Evolutionary conservation across 371 early-diverging fungal species (phyloP).

Genomic region (Mortierella sp.): DNA sequence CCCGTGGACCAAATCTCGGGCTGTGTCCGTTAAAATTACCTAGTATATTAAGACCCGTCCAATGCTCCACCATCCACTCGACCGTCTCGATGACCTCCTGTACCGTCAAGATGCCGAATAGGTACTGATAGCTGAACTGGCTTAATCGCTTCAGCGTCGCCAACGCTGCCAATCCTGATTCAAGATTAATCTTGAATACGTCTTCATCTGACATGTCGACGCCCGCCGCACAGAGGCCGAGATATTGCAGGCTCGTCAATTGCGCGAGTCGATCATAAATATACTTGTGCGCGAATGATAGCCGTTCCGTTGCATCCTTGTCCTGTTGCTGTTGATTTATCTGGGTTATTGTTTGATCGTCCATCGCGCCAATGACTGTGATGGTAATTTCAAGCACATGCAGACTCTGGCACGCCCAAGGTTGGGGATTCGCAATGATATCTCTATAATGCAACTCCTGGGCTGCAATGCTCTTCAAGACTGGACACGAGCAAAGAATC

Average conservation of each 20-base stretch:
- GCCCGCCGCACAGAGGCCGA: conserved; percentile 12
- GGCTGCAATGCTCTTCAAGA: conserved; percentile 21
- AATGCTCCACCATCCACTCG: conserved; percentile 35
- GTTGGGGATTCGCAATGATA: background rate
- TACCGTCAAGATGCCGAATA: too few relatives aligned
- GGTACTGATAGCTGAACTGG: conserved; percentile 22
- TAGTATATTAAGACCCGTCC: too few relatives aligned
- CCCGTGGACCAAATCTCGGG: too few relatives aligned
- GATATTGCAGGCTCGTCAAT: conserved; percentile 9
- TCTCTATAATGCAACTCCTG: conserved; percentile 7
- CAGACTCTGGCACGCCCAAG: conserved; percentile 21
- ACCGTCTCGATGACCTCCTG: conserved; percentile 20
- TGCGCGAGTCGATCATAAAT: conserved; percentile 17
- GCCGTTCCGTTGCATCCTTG: too few relatives aligned
- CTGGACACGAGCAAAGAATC: conserved; percentile 13
- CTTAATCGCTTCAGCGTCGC: conserved; percentile 8
- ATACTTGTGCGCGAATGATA: too few relatives aligned
- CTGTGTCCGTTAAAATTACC: too few relatives aligned
- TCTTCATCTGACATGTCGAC: conserved; percentile 20
- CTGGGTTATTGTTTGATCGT: conserved; percentile 17
- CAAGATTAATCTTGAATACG: conserved; percentile 13
- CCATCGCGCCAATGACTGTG: conserved; percentile 7
- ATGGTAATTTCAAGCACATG: conserved; percentile 31
- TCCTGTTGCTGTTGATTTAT: too few relatives aligned
- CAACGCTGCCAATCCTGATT: conserved; percentile 12